Evolutionary conservation across 306 rosid species (phyloP), one percentile per base, ranked within the genome.

Genomic region (Prunus armeniaca): DNA sequence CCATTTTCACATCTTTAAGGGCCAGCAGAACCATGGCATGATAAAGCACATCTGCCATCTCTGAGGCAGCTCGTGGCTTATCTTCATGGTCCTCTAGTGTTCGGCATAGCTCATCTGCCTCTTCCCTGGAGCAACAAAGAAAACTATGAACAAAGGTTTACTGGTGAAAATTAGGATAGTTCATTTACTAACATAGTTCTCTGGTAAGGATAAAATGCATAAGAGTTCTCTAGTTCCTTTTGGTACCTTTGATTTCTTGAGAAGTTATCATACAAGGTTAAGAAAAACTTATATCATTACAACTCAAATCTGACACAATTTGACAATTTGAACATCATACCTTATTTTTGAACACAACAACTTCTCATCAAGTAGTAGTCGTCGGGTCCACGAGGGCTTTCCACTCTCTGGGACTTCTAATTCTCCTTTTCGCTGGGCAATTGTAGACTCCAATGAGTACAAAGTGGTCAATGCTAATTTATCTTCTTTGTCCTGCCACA

Each of bases 261-360:
- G 49, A 66, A 66, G 52, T 66, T 27, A 55, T 2, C 9, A 71
- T 2, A 22, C 25, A 20, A 34, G 2, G 64, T 43, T 43, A 17
- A 56, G 20, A 34, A 45, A 56, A 20, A 9, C 6, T n/a, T 18
- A 46, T 57, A 57, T 45, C 55, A 22, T 38, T 38, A 56, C 11
- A 18, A 57, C 24, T 24, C n/a, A 11, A 18, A 12, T 4, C 14
- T 65, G 49, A 32, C 15, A 32, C 15, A 30, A 63, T 64, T 38
- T 11, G 76, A 38, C 12, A 20, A 58, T 43, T 43, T 41, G 13
- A 51, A 72, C 3, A 9, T 12, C 2, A 2, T 79, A 95, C 98
- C 93, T 87, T 74, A 92, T 84, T 84, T 95, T 95, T 51, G 96
- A 89, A 84, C 98, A 95, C 50, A 92, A 57, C 86, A 95, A 83